These are phyloP conservation scores for Hymenoscyphus albidus DNA, from an alignment of 2,329 filamentous ascomycete species.

Conservation along the genomic window DNA sequence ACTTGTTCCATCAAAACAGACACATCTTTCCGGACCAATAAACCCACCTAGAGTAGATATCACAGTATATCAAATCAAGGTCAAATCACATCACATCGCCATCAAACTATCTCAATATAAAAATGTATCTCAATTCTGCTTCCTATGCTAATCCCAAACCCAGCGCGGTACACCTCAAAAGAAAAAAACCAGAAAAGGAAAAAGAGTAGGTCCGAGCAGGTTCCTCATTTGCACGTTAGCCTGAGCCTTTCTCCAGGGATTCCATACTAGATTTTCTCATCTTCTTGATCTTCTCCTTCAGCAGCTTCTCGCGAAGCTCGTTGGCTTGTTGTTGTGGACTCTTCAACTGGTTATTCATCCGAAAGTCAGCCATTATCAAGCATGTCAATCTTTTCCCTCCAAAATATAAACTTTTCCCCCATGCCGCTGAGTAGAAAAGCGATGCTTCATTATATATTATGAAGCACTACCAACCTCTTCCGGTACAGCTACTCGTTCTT, in stretches of 20 bases:
- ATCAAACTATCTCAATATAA: neutral
- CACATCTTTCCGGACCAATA: too few species aligned
- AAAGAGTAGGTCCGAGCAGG: constrained; percentile 4
- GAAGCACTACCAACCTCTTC: constrained; percentile 43
- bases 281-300: constrained; percentile 53
- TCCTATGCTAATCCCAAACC: neutral
- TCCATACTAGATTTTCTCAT: constrained; percentile 48
- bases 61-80: too few species aligned
- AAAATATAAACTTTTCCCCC: neutral
- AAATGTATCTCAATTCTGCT: neutral
- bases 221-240: constrained; percentile 44
- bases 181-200: neutral
- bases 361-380: constrained; percentile 36
- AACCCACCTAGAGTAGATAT: too few species aligned
- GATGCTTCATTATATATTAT: constrained; percentile 24
- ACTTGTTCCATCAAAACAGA: too few species aligned
- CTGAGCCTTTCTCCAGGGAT: constrained; percentile 39
- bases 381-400: constrained; percentile 8
- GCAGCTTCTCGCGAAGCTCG: constrained; percentile 46
- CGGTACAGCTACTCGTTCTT: constrained; percentile 28
- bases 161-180: neutral
- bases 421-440: constrained; percentile 18
- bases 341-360: constrained; percentile 33
- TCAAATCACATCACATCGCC: neutral
- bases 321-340: constrained; percentile 42